Evolutionary conservation across 2,329 filamentous ascomycete species (phyloP).

Genomic region (Colletotrichum chlorophyti): DNA sequence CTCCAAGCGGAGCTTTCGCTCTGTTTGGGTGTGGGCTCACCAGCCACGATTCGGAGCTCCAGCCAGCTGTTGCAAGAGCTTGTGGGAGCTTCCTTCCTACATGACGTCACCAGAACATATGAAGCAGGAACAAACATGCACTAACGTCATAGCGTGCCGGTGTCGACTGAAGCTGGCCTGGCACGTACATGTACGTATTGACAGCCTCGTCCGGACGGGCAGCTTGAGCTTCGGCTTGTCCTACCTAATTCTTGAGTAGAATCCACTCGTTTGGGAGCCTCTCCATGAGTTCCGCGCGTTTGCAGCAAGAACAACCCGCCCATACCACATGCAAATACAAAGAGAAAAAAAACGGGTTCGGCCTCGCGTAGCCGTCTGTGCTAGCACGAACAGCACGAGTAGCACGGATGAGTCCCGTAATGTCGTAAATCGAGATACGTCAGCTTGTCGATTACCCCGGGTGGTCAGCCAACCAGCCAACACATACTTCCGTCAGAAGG

Average conservation of each 20-base stretch:
- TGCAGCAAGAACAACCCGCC: conserved; percentile 18
- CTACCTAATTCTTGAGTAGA: too few species aligned
- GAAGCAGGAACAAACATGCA: conserved; percentile 11
- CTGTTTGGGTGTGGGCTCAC: conserved; percentile 12
- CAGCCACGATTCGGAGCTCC: conserved; percentile 22
- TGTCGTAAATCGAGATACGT: conserved; percentile 16
- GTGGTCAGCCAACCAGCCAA: conserved; percentile 20
- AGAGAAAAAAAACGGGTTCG: too few species aligned
- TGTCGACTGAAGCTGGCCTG: conserved; percentile 3
- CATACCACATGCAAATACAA: conserved; percentile 23
- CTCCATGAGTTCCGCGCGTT: too few species aligned
- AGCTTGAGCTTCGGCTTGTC: too few species aligned
- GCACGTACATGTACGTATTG: too few species aligned
- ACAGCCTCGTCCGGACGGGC: too few species aligned
- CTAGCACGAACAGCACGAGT: neutral
- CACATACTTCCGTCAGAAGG: neutral
- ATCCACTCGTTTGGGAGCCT: neutral
- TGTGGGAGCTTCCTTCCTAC: neutral
- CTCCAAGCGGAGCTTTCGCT: conserved; percentile 4
- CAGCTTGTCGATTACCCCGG: conserved; percentile 20
- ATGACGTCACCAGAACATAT: conserved; percentile 11
- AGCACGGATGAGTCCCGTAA: conserved; percentile 15
- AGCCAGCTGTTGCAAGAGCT: conserved; percentile 2
- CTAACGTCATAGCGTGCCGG: conserved; percentile 24
- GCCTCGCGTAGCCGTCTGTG: too few species aligned